Evolutionary conservation across 306 rosid species (phyloP), one percentile per base, ranked within the genome.

Genomic region (Luffa acutangula): DNA sequence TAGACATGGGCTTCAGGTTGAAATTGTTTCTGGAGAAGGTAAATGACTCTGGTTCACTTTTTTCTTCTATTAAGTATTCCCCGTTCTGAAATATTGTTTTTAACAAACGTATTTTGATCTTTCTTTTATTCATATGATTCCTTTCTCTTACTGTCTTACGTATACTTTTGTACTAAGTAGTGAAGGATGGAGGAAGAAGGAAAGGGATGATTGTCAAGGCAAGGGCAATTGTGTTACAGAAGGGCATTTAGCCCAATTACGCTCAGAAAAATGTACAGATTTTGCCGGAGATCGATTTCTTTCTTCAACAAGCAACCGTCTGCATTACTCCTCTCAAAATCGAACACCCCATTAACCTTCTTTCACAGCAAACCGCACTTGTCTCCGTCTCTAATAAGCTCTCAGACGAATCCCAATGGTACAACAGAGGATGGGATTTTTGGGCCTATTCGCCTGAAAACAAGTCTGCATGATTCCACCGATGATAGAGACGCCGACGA

Each of bases 1-100:
- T 93, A 78, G 97, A 95, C 86, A 89, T 78, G 88, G 92, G 96
- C 79, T 93, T 93, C 89, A 90, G 93, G 79, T 81, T 90, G 84
- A 91, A 86, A 85, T 87, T 95, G 43, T 95, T 86, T 85, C 79
- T 95, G 83, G 99, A 95, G 85, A 93, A 95, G 99, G 99, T 95
- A 82, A 41, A 54, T 8, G 3, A 65, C 25, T 86, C 60, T 48
- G 72, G 65, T 81, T 80, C 45, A 11, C 77, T 21, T 3, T 41
- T 43, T 39, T 48, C 65, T 37, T 75, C 3, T 41, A 45, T 81
- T 42, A 17, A 25, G 66, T 14, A 63, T 70, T 39, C 45, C 60
- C 9, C 7, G 39, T 9, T 41, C 49, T 76, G 49, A 34, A 51
- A 54, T 20, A 54, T 21, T 21, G 39, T 70, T 70, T 20, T 71